These are phyloP conservation scores for Myxozyma melibiosi DNA, from an alignment of 805 yeast species.

Conservation along the genomic window DNA sequence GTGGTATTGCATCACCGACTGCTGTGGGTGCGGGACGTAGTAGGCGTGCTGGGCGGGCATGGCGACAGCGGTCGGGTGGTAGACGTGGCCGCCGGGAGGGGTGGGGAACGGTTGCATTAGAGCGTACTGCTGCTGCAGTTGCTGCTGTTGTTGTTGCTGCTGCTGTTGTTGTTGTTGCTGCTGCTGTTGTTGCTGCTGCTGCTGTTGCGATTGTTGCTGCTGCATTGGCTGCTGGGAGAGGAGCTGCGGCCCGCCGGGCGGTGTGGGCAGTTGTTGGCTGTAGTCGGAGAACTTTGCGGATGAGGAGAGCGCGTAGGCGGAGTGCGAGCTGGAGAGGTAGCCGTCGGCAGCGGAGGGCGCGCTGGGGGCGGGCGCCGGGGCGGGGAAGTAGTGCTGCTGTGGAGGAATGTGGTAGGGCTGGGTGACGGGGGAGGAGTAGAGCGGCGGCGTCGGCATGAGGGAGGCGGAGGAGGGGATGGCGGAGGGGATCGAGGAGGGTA, in stretches of 20 bases:
- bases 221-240: constrained; percentile 12
- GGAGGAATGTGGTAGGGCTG: constrained; percentile 12
- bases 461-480: background rate
- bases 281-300: constrained; percentile 17
- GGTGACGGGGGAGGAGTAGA: constrained; percentile 9
- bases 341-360: constrained; percentile 3
- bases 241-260: constrained; percentile 15
- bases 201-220: constrained; percentile 11
- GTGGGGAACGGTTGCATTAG: constrained; percentile 21
- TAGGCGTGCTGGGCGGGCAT: constrained; percentile 19
- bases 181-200: constrained; percentile 21
- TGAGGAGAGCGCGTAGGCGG: constrained; percentile 4
- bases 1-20: constrained; percentile 36
- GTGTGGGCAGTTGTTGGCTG: constrained; percentile 20
- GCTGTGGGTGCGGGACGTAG: constrained; percentile 32
- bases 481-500: background rate
- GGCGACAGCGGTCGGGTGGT: constrained; percentile 8
- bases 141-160: constrained; percentile 28
- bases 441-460: constrained; percentile 19
- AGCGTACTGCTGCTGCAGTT: constrained; percentile 16
- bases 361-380: no score
- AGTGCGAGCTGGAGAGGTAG: constrained; percentile 3
- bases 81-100: constrained; percentile 10
- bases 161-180: constrained; percentile 26
- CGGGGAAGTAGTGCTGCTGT: constrained; percentile 18